Evolutionary conservation across 1,139 yeast species (phyloP).

Genomic region (Blastobotrys serpentis): DNA sequence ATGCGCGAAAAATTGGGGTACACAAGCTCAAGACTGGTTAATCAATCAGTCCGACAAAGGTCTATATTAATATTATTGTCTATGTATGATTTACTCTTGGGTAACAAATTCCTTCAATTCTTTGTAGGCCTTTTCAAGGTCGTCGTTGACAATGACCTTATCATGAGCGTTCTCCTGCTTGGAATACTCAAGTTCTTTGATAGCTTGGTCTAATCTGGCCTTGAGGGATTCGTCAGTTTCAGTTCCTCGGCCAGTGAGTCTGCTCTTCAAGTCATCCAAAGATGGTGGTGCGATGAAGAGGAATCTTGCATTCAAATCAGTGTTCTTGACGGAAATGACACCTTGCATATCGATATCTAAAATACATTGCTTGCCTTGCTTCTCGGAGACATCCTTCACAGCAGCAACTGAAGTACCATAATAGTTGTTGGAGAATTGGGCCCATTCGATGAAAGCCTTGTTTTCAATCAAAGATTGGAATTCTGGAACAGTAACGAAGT

Average conservation of each 20-base stretch:
- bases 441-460: conserved; percentile 90
- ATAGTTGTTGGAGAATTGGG: conserved; percentile 95
- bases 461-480: conserved; percentile 74
- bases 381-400: conserved; percentile 66
- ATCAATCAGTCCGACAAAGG: too few species aligned
- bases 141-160: conserved; percentile 82
- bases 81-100: conserved; percentile 13
- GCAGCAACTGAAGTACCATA: conserved; percentile 91
- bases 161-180: conserved; percentile 89
- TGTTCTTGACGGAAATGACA: conserved; percentile 82
- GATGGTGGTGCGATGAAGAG: conserved; percentile 93
- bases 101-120: conserved; percentile 66
- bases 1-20: too few species aligned
- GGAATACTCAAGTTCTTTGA: conserved; percentile 84
- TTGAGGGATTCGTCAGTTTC: conserved; percentile 82
- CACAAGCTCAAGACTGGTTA: too few species aligned
- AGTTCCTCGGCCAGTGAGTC: conserved; percentile 89
- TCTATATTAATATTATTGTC: too few species aligned
- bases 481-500: conserved; percentile 74
- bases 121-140: conserved; percentile 79
- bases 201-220: conserved; percentile 83
- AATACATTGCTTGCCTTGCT: conserved; percentile 64
- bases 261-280: conserved; percentile 64
- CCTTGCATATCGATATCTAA: conserved; percentile 99
- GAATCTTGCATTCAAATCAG: conserved; percentile 79